Evolutionary conservation across 2,329 filamentous ascomycete species (phyloP), one percentile per base, ranked within the genome.

Genomic region (Bipolaris sorokiniana): DNA sequence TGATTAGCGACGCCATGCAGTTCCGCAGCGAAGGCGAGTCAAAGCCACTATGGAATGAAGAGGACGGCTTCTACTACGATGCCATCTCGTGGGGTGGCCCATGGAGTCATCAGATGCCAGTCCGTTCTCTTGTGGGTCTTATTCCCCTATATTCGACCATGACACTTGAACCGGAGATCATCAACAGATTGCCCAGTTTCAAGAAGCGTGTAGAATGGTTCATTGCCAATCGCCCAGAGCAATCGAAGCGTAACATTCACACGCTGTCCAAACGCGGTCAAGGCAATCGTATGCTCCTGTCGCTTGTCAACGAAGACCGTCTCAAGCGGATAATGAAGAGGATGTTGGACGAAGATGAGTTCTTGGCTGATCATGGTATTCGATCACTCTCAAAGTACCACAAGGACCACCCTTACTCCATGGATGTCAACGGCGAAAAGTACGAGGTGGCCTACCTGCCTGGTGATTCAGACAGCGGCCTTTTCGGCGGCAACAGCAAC

Each of bases 1-100:
- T 97, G 76, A 98, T 98, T 76, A 96, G 92, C 72, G 95, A 98
- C 79, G 95, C 94, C 56, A 97, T 98, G 94, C 83, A 89, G 84
- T 78, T 86, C 83, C 68, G 91, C 80, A 67, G 83, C 77, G 78
- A 88, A 78, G 80, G 88, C 80, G 73, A 86, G 65, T 90, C 95
- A 69, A 87, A 91, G 71, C 96, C 93, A 33, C 81, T 98, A 7
- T 98, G 94, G 94, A 98, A 97, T 71, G 92, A 97, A 26, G 86
- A 96, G 61, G 94, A 98, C 76, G 92, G 91, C 54, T 98, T 98
- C 82, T 98, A 98, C 83, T 98, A 98, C 74, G 94, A 98, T 79
- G 94, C 94, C 23, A 98, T 98, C 63, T 96, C 93, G 1, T 98
- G 92, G 87, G 94, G 94, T 48, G 92, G 92, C 7, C 93, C 93